Evolutionary conservation across 2,329 filamentous ascomycete genomes (phyloP).

Genomic region (Venturiaceae sp.): DNA sequence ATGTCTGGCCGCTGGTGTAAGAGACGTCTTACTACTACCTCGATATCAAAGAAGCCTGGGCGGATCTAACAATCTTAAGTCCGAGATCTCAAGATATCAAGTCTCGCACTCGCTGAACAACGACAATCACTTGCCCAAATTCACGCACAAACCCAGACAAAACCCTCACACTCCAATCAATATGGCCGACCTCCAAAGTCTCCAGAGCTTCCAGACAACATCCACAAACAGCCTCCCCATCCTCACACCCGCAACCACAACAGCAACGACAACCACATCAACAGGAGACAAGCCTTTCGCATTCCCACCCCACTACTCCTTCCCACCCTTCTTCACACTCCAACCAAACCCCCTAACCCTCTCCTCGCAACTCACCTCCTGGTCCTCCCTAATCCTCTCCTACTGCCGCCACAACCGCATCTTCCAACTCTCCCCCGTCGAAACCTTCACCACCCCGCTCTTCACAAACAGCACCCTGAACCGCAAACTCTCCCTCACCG

Average conservation of each 20-base stretch:
- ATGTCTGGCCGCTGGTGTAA: too few species aligned
- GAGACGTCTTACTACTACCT: too few species aligned
- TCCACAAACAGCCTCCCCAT: neutral
- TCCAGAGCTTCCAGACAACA: neutral
- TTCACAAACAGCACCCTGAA: constrained; percentile 39
- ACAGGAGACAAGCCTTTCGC: constrained; percentile 18
- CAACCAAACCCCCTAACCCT: constrained; percentile 66
- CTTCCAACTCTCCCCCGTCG: constrained; percentile 62
- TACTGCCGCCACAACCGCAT: constrained; percentile 74
- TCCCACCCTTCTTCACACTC: constrained; percentile 78
- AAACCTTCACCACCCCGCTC: constrained; percentile 47
- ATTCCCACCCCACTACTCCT: constrained; percentile 50
- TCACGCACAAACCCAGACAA: neutral
- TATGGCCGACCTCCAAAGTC: neutral
- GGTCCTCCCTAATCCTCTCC: constrained; percentile 73
- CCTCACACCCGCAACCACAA: neutral
- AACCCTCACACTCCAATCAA: neutral
- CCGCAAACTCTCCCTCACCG: constrained; percentile 39
- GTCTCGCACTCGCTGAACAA: neutral
- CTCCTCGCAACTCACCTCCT: constrained; percentile 70
- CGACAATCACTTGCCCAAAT: neutral
- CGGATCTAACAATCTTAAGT: neutral
- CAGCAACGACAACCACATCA: neutral
- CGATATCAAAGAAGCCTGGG: too few species aligned
- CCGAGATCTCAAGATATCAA: neutral